Conservation (phyloP, 2,329 filamentous ascomycete species). For the Epichloe scottii region DNA sequence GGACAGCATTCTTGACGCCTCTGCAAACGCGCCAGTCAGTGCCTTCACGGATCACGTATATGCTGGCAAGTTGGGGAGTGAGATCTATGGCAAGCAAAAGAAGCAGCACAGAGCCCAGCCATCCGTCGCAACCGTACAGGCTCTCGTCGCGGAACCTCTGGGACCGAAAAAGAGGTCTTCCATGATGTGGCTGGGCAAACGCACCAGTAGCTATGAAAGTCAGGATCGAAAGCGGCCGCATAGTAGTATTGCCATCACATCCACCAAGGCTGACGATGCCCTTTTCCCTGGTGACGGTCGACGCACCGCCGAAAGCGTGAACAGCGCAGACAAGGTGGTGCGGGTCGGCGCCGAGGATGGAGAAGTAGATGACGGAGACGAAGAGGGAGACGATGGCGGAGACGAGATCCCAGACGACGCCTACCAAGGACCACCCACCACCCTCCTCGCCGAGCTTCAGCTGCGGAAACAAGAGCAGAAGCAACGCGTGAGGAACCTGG, state of each 20-base stretch:
- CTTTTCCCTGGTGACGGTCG: constrained; percentile 1
- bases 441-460: constrained; percentile 82
- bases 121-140: constrained; percentile 14
- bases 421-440: constrained; percentile 68
- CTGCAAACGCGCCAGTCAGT: constrained; percentile 72
- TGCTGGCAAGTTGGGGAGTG: constrained; percentile 60
- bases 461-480: constrained; percentile 83
- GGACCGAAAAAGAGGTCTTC: constrained; percentile 34
- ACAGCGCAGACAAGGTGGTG: constrained; percentile 6
- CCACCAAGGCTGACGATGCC: constrained; percentile 10
- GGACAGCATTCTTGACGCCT: constrained; percentile 84
- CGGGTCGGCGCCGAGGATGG: constrained; percentile 15
- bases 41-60: constrained; percentile 87
- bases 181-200: constrained; percentile 34
- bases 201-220: constrained; percentile 18
- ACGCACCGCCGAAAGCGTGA: background rate
- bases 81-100: constrained; percentile 57
- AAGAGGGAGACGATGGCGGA: constrained; percentile 26
- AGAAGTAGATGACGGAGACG: constrained; percentile 13
- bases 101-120: constrained; percentile 29
- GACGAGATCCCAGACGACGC: constrained; percentile 34
- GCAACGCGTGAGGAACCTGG: constrained; percentile 53
- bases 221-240: constrained; percentile 15
- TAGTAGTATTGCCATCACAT: constrained; percentile 13
- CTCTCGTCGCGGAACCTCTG: constrained; percentile 13